A percentile compares a stretch with the other conserved stretches of the same genome.
These are phyloP conservation scores for Phytophthora europaea DNA, from an alignment of 352 stramenopile species.

Conservation along the genomic window DNA sequence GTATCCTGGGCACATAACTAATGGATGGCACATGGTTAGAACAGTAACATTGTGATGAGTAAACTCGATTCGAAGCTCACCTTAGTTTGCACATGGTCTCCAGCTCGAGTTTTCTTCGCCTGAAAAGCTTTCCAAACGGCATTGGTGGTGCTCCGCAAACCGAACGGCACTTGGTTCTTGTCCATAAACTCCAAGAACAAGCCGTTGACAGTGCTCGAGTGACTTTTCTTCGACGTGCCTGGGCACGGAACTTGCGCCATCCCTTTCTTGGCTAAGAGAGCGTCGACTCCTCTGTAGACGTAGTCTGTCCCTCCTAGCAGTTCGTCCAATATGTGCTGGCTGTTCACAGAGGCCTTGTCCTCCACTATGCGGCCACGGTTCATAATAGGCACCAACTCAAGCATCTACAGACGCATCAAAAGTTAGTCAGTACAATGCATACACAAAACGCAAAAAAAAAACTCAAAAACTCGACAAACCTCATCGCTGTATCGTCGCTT, in stretches of 20 bases:
- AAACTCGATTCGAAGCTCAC: neutral
- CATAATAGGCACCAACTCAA: conserved; percentile 26
- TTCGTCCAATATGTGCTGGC: conserved; percentile 13
- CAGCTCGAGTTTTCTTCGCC: conserved; percentile 6
- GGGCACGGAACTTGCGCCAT: conserved; percentile 17
- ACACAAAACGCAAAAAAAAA: neutral
- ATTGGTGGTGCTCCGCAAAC: neutral
- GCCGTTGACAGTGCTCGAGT: conserved; percentile 12
- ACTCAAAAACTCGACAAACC: conserved; percentile 2
- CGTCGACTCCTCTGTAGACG: conserved; percentile 16
- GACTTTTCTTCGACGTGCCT: neutral
- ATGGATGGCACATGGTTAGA: neutral
- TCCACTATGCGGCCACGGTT: neutral
- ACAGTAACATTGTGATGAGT: neutral
- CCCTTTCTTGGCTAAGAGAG: conserved; percentile 17
- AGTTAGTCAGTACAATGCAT: neutral
- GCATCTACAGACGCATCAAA: conserved; percentile 15
- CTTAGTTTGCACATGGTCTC: conserved; percentile 23
- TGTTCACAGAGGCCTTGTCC: neutral
- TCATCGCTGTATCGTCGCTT: conserved; percentile 35
- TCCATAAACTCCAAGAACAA: conserved; percentile 28
- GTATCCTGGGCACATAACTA: conserved; percentile 20
- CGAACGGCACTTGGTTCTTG: conserved; percentile 29
- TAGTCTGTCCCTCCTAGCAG: conserved; percentile 9
- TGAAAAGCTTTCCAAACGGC: conserved; percentile 23